These are phyloP conservation scores for Flaveria floridana DNA, from an alignment of 140 eudicot species.

Conservation along the genomic window DNA sequence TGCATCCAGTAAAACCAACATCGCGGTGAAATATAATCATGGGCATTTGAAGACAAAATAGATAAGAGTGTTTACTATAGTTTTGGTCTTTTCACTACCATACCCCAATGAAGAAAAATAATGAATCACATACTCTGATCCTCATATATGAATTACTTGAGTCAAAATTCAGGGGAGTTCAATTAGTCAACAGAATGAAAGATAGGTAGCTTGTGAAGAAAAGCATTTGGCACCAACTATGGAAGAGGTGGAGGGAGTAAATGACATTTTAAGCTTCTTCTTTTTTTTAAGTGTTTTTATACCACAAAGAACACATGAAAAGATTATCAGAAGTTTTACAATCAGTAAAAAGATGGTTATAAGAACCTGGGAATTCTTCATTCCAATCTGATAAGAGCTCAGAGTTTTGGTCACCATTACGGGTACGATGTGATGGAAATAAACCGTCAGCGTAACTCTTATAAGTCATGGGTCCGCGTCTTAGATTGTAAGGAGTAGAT, in stretches of 20 bases:
- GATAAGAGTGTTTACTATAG: not conserved
- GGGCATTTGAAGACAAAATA: not conserved
- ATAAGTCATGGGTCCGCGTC: slow-evolving; percentile 58
- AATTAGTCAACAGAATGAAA: not conserved
- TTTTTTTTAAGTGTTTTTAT: not conserved
- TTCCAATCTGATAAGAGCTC: slow-evolving; percentile 67
- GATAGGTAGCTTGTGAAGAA: not conserved
- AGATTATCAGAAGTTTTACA: not conserved
- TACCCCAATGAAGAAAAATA: slow-evolving; percentile 1
- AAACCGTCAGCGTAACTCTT: slow-evolving; percentile 51
- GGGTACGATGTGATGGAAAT: slow-evolving; percentile 54
- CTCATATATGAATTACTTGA: not conserved
- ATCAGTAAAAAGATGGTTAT: not conserved
- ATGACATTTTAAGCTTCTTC: not conserved
- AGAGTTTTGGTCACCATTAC: slow-evolving; percentile 57
- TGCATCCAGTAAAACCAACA: not conserved
- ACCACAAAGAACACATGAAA: not conserved
- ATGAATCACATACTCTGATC: not conserved
- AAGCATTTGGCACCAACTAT: not conserved
- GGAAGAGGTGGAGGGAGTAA: not conserved
- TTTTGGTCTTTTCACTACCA: slow-evolving; percentile 1
- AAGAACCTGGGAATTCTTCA: slow-evolving; percentile 77
- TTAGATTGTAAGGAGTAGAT: slow-evolving; percentile 69
- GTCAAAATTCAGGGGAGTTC: not conserved
- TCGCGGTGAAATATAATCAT: not conserved